Evolutionary conservation across 192 early-diverging fungal genomes (phyloP).

Genomic region (Diversispora epigaea): DNA sequence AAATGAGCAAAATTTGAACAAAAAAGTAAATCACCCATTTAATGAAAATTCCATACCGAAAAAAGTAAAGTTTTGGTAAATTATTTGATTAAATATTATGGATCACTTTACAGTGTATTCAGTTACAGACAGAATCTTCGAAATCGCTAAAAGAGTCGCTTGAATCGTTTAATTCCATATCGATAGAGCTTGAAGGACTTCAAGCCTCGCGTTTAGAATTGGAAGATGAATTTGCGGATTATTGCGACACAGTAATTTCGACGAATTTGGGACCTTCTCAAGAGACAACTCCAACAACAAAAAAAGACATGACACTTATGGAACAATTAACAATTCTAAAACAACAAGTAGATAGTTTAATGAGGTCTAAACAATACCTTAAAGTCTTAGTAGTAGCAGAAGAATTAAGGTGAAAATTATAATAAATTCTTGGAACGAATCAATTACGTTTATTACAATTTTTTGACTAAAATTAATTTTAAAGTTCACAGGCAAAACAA

Average conservation of each 20-base stretch:
- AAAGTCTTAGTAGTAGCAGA: slow-evolving; percentile 43
- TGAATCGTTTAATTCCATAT: slow-evolving; percentile 3
- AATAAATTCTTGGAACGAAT: slow-evolving; percentile 13
- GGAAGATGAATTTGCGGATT: slow-evolving; percentile 11
- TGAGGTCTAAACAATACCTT: slow-evolving; percentile 45
- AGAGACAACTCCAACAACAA: not conserved
- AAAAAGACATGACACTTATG: not conserved
- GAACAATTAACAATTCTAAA: slow-evolving; percentile 40
- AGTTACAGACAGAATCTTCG: not conserved
- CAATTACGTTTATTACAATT: not conserved
- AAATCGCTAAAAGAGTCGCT: not conserved
- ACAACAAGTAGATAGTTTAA: slow-evolving; percentile 35
- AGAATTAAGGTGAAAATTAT: slow-evolving; percentile 42
- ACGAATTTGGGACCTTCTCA: not conserved
- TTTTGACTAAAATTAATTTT: not conserved
- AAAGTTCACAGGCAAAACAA: slow-evolving; percentile 38
- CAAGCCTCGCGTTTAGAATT: slow-evolving; percentile 24
- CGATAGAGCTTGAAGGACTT: slow-evolving; percentile 22
- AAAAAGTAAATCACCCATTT: slow-evolving; percentile 34
- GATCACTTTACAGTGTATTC: not conserved
- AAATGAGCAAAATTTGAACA: slow-evolving; percentile 12
- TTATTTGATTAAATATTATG: not conserved
- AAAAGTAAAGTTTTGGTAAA: not conserved
- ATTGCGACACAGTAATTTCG: not conserved
- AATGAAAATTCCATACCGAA: too few species aligned